Conservation (phyloP, 352 stramenopile genomes). For the Phytophthora crassamura region DNA sequence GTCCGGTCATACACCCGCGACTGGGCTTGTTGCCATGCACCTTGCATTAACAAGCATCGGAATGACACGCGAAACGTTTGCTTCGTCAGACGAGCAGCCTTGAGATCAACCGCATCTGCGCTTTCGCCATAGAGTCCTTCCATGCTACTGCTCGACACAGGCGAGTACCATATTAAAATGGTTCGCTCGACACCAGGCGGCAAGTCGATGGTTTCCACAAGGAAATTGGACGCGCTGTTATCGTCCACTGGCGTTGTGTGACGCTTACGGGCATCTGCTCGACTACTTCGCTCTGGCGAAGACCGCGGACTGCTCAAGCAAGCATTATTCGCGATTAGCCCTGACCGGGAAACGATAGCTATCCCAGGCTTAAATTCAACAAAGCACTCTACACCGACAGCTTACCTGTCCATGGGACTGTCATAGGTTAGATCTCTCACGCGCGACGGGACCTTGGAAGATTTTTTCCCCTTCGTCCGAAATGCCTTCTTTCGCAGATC, state of each 20-base stretch:
- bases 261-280: constrained; percentile 54
- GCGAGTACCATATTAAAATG: constrained; percentile 91
- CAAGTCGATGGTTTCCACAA: constrained; percentile 90
- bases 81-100: constrained; percentile 81
- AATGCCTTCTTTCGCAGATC: constrained; percentile 59
- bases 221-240: constrained; percentile 80
- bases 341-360: neutral
- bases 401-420: constrained; percentile 82
- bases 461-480: constrained; percentile 61
- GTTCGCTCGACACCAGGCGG: constrained; percentile 85
- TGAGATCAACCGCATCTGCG: constrained; percentile 78
- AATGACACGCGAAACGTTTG: constrained; percentile 91
- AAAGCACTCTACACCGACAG: neutral
- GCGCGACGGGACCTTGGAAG: constrained; percentile 54
- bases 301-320: constrained; percentile 65
- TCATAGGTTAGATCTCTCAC: constrained; percentile 74
- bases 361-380: neutral
- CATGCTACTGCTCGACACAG: constrained; percentile 46
- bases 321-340: neutral
- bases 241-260: constrained; percentile 59
- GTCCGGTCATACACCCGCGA: constrained; percentile 87
- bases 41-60: constrained; percentile 87
- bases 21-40: constrained; percentile 86
- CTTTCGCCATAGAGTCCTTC: constrained; percentile 50
- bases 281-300: constrained; percentile 72